Conservation (phyloP, 768 basidiomycete genomes). For the Polyporus arcularius region DNA sequence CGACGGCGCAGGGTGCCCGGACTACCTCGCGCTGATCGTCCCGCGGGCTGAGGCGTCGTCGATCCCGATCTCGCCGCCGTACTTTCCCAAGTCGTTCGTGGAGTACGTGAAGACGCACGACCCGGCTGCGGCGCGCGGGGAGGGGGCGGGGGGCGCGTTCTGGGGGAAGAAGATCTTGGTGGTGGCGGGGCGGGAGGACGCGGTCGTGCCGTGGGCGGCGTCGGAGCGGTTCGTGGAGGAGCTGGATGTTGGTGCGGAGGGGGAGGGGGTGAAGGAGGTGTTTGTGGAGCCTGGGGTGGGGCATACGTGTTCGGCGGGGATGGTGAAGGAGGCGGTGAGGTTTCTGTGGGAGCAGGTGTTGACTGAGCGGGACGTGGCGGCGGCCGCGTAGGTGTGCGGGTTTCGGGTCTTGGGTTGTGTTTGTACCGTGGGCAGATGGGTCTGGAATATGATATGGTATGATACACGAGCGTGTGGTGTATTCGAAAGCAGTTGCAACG, state of each 20-base stretch:
- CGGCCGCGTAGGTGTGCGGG: too few relatives aligned
- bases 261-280: slow-evolving; percentile 54
- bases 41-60: slow-evolving; percentile 48
- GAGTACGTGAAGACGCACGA: slow-evolving; percentile 46
- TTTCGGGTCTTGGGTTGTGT: too few relatives aligned
- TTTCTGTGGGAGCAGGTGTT: slow-evolving; percentile 28
- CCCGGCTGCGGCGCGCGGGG: slow-evolving; percentile 40
- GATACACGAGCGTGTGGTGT: neutral
- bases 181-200: slow-evolving; percentile 64
- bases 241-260: slow-evolving; percentile 49
- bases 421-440: too few relatives aligned
- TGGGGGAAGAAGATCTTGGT: slow-evolving; percentile 71
- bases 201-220: slow-evolving; percentile 66
- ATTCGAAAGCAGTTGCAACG: too few relatives aligned
- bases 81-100: slow-evolving; percentile 58
- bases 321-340: slow-evolving; percentile 50
- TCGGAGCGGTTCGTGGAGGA: slow-evolving; percentile 55
- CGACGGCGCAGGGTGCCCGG: slow-evolving; percentile 80
- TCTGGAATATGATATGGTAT: neutral
- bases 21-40: slow-evolving; percentile 57
- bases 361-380: too few relatives aligned
- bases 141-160: slow-evolving; percentile 51
- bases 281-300: slow-evolving; percentile 56
- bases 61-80: slow-evolving; percentile 48
- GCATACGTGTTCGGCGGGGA: slow-evolving; percentile 61